These are phyloP conservation scores for Xylariaceae sp. DNA, from an alignment of 2,329 filamentous ascomycete genomes.

Conservation along the genomic window DNA sequence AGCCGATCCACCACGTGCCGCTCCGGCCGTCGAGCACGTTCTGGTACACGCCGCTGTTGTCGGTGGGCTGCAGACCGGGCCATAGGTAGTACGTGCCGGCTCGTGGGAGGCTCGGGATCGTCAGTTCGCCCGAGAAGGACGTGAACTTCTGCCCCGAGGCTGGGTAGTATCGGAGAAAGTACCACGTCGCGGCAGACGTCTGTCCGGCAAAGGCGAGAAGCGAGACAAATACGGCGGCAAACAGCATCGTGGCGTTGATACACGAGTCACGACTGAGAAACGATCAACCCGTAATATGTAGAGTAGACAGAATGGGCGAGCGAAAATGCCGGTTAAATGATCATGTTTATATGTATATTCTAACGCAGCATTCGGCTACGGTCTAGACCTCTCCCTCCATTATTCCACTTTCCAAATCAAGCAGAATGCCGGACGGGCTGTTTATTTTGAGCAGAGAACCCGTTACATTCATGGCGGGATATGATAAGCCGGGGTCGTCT, in stretches of 20 bases:
- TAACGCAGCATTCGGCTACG: background rate
- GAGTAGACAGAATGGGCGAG: background rate
- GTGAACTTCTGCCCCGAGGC: conserved; percentile 40
- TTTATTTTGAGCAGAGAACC: no score
- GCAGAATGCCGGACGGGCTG: no score
- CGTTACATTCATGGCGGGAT: background rate
- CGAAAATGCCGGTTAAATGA: conserved; percentile 12
- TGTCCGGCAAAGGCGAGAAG: conserved; percentile 32
- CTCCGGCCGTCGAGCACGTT: conserved; percentile 45
- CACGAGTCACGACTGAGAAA: background rate
- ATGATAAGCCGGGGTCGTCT: conserved; percentile 11
- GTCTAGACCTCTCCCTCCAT: conserved; percentile 6
- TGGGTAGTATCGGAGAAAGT: conserved; percentile 40
- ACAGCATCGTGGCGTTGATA: conserved; percentile 16
- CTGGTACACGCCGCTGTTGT: conserved; percentile 45
- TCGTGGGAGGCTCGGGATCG: conserved; percentile 34
- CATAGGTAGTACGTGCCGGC: conserved; percentile 46
- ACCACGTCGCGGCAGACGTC: conserved; percentile 38
- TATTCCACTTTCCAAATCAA: background rate
- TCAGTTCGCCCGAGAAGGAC: conserved; percentile 36
- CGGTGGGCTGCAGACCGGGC: conserved; percentile 45
- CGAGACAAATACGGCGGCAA: conserved; percentile 21
- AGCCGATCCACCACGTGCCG: conserved; percentile 46
- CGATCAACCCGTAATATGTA: background rate
- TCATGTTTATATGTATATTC: conserved; percentile 4